Base-by-base conservation (phyloP, 352 stramenopile genomes). In the Phytophthora foliorum region DNA sequence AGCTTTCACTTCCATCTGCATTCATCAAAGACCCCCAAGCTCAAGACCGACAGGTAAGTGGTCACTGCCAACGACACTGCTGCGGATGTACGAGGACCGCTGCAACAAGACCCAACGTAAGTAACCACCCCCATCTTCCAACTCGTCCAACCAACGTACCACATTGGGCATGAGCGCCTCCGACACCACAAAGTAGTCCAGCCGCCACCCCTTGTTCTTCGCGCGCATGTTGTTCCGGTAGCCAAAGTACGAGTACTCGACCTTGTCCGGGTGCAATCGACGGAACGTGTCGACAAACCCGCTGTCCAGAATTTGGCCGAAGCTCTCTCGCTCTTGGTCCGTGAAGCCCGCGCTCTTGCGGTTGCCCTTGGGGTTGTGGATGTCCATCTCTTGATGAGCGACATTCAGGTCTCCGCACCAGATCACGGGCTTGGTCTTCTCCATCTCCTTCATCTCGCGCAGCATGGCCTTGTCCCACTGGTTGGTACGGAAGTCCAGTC, bases 351-450 rank as follows among this genome's bases (percentile, higher is more conserved):
- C 73, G 31, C 81, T 92, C 58, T 83, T 94, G 70, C 69, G 74
- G 64, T 96, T 96, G 42, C 75, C 72, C 64, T 94, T 93, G 38
- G 88, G 88, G 74, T 96, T 85, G 63, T 96, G 88, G 56, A 96
- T 96, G 67, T 96, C 88, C 48, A 96, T 94, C 57, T 96, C 88
- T 72, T 96, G 66, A 77, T 96, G 82, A 27, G 88, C 88, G 53
- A 96, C 88, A 65, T 96, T 96, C 50, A 96, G 59, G 57, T 96
- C 88, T 21, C 88, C 88, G 57, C 88, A 94, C 86, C 85, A 94
- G n/a, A 96, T 68, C 52, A 94, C 86, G 17, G 83, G 82, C 58
- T 96, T 96, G 1, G 62, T 75, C 60, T 87, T 72, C 64, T 93
- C 84, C 39, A 96, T 85, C 34, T 86, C 70, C 48, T 90, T 75